A percentile compares a stretch with the other conserved stretches of the same genome.
Evolutionary conservation across 257 asterid species (phyloP).

Genomic region (Lithospermum erythrorhizon): DNA sequence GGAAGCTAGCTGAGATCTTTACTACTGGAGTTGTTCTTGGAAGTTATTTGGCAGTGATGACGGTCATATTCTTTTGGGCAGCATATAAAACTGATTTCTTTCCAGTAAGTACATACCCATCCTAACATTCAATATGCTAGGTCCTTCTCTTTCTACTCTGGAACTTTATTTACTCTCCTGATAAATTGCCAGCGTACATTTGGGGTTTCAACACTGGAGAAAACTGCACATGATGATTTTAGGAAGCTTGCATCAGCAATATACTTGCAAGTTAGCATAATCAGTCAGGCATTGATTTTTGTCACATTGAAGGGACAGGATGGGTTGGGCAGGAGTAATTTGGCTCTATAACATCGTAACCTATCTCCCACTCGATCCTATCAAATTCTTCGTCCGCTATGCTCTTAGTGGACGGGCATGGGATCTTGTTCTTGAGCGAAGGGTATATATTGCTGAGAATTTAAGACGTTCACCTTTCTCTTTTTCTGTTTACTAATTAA

Average conservation of each 20-base stretch:
- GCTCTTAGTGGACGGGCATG: conserved; percentile 18
- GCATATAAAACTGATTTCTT: conserved; percentile 84
- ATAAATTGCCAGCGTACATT: conserved; percentile 40
- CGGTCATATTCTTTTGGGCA: conserved; percentile 95
- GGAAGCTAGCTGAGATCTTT: conserved; percentile 92
- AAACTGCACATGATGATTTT: conserved; percentile 81
- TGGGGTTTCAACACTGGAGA: conserved; percentile 91
- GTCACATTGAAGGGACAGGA: conserved; percentile 46
- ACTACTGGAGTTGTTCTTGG: conserved; percentile 90
- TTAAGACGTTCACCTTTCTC: too few species aligned
- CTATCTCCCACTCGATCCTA: conserved; percentile 15
- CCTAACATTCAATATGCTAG: too few species aligned
- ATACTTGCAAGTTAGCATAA: conserved; percentile 96
- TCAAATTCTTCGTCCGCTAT: conserved; percentile 16
- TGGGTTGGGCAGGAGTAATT: conserved; percentile 25
- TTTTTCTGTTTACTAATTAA: background rate
- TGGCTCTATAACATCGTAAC: conserved; percentile 14
- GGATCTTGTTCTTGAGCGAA: conserved; percentile 14
- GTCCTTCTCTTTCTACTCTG: background rate
- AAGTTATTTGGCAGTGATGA: conserved; percentile 92
- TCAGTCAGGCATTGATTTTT: conserved; percentile 91
- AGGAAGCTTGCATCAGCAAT: conserved; percentile 95
- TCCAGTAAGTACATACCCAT: conserved; percentile 38
- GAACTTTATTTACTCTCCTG: conserved; percentile 1
- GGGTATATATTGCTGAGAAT: conserved; percentile 5